Evolutionary conservation across 1,284 basidiomycete genomes (phyloP), one percentile per base, ranked within the genome.

Genomic region (Rhodotorula sp.): DNA sequence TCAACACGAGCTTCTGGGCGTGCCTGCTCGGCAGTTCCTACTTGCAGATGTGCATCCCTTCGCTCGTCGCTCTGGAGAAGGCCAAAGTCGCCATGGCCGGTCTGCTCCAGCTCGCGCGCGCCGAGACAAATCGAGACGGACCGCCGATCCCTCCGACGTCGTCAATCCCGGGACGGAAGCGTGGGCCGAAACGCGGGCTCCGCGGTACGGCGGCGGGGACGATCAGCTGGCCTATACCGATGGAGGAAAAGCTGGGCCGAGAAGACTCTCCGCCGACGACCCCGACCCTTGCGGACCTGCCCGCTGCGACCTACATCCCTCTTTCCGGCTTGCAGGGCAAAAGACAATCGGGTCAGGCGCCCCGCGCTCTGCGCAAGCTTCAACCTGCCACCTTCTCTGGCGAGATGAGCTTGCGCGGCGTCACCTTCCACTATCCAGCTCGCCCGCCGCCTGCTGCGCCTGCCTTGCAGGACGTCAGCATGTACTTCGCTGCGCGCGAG

Each of bases 1-100:
- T 98, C 73, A 94, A 95, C 88, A 89, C 91, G 44, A 93, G 95
- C 59, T 99, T 99, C 80, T 98, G 95, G 93, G 92, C 95, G 0
- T 93, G 92, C 79, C 83, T 98, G 58, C 89, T 97, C 67, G 93
- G 92, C 0, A 90, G 89, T 6, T 88, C 85, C 77, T 91, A 91
- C 79, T 81, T 97, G 8, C 93, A 96, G 79, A 87, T 89, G 85
- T 87, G 88, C 77, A 87, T 97, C 8, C 91, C 92, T 0, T 87
- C 90, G 66, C 82, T 95, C 70, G 88, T 91, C 66, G 82, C 84
- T 24, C 82, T 97, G 69, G 86, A 90, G 66, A 93, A 91, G 80
- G 95, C 93, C 75, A 95, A 95, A 80, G 86, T 87, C 65, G 88
- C 91, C 6, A 90, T 93, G 83, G 88, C 86, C 2, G 85, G 88